Conservation (phyloP, 2,329 filamentous ascomycete genomes). For the Talaromyces sp. region DNA sequence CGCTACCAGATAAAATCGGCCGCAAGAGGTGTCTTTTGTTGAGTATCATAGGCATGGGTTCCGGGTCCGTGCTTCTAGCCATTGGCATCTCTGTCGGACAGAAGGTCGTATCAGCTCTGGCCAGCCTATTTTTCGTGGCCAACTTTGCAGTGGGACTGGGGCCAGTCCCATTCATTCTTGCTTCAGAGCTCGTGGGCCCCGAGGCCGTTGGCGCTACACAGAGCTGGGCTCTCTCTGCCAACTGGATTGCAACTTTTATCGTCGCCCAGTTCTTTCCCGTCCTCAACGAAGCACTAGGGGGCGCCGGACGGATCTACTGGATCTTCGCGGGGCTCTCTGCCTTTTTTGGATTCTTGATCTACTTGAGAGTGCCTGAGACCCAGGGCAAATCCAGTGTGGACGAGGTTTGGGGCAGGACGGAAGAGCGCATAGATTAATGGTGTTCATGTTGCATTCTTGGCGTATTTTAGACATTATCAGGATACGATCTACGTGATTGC, state of each 20-base stretch:
- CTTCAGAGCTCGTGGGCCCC: constrained; percentile 81
- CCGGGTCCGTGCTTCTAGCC: constrained; percentile 69
- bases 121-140: constrained; percentile 78
- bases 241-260: constrained; percentile 84
- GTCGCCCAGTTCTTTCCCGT: constrained; percentile 95
- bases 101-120: constrained; percentile 71
- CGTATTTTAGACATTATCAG: background rate
- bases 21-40: constrained; percentile 78
- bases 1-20: constrained; percentile 79
- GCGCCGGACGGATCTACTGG: constrained; percentile 80
- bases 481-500: background rate
- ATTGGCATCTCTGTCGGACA: constrained; percentile 69
- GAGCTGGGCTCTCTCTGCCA: constrained; percentile 78
- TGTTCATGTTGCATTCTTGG: background rate
- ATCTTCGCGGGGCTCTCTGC: constrained; percentile 75
- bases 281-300: constrained; percentile 69
- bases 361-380: constrained; percentile 74
- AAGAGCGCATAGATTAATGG: constrained; percentile 17
- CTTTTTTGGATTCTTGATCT: constrained; percentile 65
- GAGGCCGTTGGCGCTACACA: constrained; percentile 90
- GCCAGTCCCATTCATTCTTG: constrained; percentile 89
- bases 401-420: constrained; percentile 76
- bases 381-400: constrained; percentile 76
- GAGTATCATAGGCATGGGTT: constrained; percentile 79
- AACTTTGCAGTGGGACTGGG: constrained; percentile 88